phyloP scores from a whole-genome alignment of 768 basidiomycete genomes.

The Suillus luteus region DNA sequence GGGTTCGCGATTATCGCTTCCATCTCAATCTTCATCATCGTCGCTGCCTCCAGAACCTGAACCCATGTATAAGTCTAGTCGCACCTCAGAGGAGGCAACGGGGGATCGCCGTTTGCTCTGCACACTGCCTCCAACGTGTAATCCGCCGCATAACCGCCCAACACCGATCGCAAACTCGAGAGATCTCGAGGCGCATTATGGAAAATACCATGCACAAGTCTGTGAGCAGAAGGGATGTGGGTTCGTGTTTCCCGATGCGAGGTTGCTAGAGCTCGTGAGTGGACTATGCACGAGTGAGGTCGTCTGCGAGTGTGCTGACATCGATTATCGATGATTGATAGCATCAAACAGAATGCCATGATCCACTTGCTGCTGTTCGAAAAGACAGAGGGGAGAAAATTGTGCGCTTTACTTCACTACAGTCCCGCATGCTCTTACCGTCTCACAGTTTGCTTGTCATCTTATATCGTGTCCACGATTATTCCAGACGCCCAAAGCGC shows the following conservation, averaged over 20 bases:
- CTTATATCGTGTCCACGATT: conserved; percentile 55
- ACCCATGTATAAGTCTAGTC: conserved; percentile 37
- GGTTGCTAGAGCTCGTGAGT: conserved; percentile 77
- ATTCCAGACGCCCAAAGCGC: conserved; percentile 73
- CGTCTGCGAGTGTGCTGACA: conserved; percentile 4
- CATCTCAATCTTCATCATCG: conserved; percentile 36
- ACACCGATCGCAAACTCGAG: conserved; percentile 64
- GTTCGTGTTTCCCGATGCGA: conserved; percentile 83
- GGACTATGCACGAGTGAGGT: conserved; percentile 1
- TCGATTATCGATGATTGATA: conserved; percentile 26
- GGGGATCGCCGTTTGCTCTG: conserved; percentile 55
- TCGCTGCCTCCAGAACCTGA: conserved; percentile 29
- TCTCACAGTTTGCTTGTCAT: conserved; percentile 75
- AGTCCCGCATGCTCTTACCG: conserved; percentile 8
- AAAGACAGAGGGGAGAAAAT: conserved; percentile 86
- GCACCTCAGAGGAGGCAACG: conserved; percentile 27
- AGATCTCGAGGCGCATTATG: conserved; percentile 83
- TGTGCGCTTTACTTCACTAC: conserved; percentile 39
- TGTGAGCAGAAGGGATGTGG: conserved; percentile 70
- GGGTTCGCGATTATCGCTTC: conserved; percentile 27
- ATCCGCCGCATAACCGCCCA: conserved; percentile 51
- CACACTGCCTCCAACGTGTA: conserved; percentile 83
- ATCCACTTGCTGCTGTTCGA: conserved; percentile 75
- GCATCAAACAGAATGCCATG: conserved; percentile 89
- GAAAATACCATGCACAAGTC: conserved; percentile 81